These are phyloP conservation scores for Cystofilobasidium macerans DNA, from an alignment of 768 basidiomycete species.

Conservation along the genomic window DNA sequence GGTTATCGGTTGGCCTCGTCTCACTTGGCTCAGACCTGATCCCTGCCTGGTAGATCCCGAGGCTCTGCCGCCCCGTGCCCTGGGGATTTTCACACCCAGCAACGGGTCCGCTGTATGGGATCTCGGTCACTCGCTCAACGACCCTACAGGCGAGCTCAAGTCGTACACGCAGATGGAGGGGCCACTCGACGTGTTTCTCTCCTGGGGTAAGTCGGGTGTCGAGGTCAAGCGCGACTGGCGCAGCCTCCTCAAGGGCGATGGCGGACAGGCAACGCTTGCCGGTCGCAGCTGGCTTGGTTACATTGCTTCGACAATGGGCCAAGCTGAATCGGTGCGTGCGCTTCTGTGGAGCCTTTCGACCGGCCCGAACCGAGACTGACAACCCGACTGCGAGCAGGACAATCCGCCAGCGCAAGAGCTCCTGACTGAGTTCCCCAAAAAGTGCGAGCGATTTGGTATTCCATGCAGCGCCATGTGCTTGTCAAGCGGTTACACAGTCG, in stretches of 20 bases:
- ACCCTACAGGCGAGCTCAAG: conserved; percentile 35
- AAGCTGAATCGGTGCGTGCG: conserved; percentile 35
- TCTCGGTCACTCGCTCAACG: conserved; percentile 31
- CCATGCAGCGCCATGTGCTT: conserved; percentile 37
- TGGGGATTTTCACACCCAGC: conserved; percentile 28
- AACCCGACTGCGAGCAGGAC: too few species aligned
- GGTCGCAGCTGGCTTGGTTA: conserved; percentile 28
- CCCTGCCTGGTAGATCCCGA: neutral
- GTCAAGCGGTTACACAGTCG: conserved; percentile 36
- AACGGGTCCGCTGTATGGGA: conserved; percentile 34
- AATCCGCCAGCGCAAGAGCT: conserved; percentile 35
- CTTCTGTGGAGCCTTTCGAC: too few species aligned
- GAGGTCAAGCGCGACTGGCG: conserved; percentile 31
- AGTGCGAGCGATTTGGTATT: conserved; percentile 36
- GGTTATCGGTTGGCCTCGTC: neutral
- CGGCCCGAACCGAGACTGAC: too few species aligned
- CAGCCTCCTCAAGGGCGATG: conserved; percentile 11
- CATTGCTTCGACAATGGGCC: conserved; percentile 36
- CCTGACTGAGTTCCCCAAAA: conserved; percentile 33
- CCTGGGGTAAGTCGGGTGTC: conserved; percentile 31
- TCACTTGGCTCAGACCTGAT: neutral
- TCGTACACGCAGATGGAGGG: conserved; percentile 34
- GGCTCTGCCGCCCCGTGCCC: conserved; percentile 10
- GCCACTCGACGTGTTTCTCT: conserved; percentile 34
- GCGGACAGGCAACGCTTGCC: conserved; percentile 2